A percentile compares a stretch with the other conserved stretches of the same genome.
phyloP scores from a whole-genome alignment of 768 basidiomycete species.

The Sarcodon aspratus region DNA sequence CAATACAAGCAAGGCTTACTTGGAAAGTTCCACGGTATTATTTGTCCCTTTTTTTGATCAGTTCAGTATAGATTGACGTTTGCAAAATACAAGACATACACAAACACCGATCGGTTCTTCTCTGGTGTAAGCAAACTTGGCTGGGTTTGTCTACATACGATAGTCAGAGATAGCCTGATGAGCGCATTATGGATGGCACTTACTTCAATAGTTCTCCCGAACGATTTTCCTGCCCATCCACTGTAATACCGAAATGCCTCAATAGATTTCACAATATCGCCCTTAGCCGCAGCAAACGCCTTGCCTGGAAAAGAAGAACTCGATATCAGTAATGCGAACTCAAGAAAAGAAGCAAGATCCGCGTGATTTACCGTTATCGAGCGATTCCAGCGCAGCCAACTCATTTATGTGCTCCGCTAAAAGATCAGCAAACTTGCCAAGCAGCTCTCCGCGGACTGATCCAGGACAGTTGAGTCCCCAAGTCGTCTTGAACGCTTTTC shows the following conservation, averaged over 20 bases:
- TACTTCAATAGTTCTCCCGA: conserved; percentile 21
- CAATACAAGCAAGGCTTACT: conserved; percentile 16
- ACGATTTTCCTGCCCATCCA: conserved; percentile 50
- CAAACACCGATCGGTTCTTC: conserved; percentile 52
- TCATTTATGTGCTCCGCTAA: conserved; percentile 36
- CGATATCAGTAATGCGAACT: neutral
- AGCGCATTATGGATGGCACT: neutral
- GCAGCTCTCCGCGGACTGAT: conserved; percentile 24
- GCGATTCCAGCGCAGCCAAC: conserved; percentile 38
- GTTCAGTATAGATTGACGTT: no score
- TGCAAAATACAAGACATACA: no score
- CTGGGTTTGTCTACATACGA: conserved; percentile 35
- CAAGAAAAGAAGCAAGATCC: neutral
- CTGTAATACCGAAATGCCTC: conserved; percentile 31
- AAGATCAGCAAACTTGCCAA: conserved; percentile 38
- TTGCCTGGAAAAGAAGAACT: conserved; percentile 24
- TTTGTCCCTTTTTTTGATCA: conserved; percentile 24
- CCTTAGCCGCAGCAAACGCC: conserved; percentile 12
- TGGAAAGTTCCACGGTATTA: conserved; percentile 65
- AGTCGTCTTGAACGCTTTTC: conserved; percentile 23
- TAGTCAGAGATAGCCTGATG: neutral
- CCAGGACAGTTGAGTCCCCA: conserved; percentile 46
- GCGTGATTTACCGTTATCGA: conserved; percentile 29
- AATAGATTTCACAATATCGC: conserved; percentile 12
- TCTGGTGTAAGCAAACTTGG: conserved; percentile 55